Percentiles rank a stretch among this genome's conserved stretches.
These are phyloP conservation scores for Eucalyptus shirleyi DNA, from an alignment of 345 rosid species.

Conservation along the genomic window DNA sequence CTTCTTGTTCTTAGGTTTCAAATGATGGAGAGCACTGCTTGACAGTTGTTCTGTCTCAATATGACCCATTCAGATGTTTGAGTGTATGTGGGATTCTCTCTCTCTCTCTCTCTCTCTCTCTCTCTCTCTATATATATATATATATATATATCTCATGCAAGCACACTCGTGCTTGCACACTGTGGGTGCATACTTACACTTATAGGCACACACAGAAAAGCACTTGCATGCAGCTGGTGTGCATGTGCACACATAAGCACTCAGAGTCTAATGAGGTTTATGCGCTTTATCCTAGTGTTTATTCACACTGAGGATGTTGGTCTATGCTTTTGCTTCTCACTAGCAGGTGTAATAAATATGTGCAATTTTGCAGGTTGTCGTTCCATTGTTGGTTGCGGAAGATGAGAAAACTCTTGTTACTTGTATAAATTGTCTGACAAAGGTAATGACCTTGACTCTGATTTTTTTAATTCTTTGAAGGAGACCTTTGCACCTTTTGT, in stretches of 20 bases:
- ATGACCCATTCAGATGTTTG: constrained; percentile 95
- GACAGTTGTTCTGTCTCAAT: constrained; percentile 59
- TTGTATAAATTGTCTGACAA: constrained; percentile 88
- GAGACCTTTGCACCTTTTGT: neutral
- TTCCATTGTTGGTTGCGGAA: constrained; percentile 81
- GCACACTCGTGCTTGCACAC: rapidly evolving
- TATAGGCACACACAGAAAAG: neutral
- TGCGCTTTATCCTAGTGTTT: neutral
- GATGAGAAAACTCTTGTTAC: constrained; percentile 90
- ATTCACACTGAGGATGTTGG: neutral
- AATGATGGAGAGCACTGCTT: constrained; percentile 90
- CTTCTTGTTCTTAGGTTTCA: constrained; percentile 42
- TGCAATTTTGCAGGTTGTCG: constrained; percentile 52
- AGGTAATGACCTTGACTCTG: constrained; percentile 30
- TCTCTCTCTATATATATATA: too few species aligned
- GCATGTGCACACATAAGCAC: neutral
- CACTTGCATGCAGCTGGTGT: neutral
- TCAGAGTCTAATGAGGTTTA: neutral
- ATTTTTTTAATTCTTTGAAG: neutral
- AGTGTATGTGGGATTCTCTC: constrained; percentile 31
- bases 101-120: neutral
- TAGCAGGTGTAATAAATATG: neutral
- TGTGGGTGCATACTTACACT: neutral
- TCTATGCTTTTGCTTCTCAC: neutral
- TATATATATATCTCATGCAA: neutral